Conservation (phyloP, 495 filamentous ascomycete genomes). For the Corynascus novoguineensis region DNA sequence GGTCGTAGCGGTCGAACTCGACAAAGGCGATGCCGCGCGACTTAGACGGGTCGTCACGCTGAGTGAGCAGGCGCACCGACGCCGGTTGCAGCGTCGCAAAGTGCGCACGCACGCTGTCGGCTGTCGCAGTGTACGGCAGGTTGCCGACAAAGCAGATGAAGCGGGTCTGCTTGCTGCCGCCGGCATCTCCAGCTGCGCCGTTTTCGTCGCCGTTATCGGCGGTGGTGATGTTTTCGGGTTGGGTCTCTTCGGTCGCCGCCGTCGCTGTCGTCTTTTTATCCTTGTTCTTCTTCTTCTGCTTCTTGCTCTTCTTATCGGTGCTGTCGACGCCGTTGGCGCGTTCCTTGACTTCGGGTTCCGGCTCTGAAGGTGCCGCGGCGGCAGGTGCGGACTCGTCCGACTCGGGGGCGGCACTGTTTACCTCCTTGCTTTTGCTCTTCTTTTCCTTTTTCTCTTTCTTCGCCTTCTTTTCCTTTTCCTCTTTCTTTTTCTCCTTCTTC, state of each 20-base stretch:
- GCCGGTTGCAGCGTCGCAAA: slow-evolving; percentile 70
- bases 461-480: slow-evolving; percentile 35
- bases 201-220: slow-evolving; percentile 19
- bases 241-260: slow-evolving; percentile 3
- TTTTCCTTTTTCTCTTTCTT: slow-evolving; percentile 45
- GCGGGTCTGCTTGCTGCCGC: slow-evolving; percentile 46
- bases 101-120: slow-evolving; percentile 59
- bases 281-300: slow-evolving; percentile 25
- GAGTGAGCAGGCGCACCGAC: slow-evolving; percentile 67
- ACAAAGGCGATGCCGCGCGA: slow-evolving; percentile 88
- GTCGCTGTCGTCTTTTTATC: slow-evolving; percentile 9
- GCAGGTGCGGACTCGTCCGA: not conserved
- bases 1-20: slow-evolving; percentile 83
- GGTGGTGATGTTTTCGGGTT: not conserved
- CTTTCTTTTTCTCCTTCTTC: slow-evolving; percentile 43
- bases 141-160: slow-evolving; percentile 91
- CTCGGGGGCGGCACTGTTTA: slow-evolving; percentile 9
- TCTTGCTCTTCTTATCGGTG: slow-evolving; percentile 28
- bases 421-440: slow-evolving; percentile 32
- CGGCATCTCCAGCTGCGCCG: slow-evolving; percentile 3
- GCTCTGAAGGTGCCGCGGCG: not conserved
- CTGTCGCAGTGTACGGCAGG: slow-evolving; percentile 79
- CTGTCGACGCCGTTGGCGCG: slow-evolving; percentile 13
- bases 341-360: slow-evolving; percentile 3
- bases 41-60: slow-evolving; percentile 60